These are phyloP conservation scores for Psidium friedrichsthalianum DNA, from an alignment of 345 rosid genomes.

Conservation along the genomic window DNA sequence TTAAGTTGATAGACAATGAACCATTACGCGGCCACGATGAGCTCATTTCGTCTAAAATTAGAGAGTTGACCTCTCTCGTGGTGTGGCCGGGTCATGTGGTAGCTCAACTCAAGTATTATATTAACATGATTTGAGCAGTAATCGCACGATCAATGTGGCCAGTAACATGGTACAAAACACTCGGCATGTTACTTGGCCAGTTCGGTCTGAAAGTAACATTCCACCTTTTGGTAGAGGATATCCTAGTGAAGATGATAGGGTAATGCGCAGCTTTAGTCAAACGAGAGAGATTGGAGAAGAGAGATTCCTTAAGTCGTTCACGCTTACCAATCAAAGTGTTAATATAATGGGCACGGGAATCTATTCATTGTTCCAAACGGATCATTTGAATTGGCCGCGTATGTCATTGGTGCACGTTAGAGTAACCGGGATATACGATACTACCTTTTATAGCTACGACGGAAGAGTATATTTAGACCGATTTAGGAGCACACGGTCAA, in stretches of 20 bases:
- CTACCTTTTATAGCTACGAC: background rate
- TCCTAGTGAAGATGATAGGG: background rate
- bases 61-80: background rate
- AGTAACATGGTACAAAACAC: background rate
- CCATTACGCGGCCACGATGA: background rate
- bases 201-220: background rate
- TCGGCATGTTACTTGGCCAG: background rate
- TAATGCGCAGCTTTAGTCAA: background rate
- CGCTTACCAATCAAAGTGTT: background rate
- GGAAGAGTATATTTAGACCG: background rate
- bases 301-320: background rate
- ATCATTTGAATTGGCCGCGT: background rate
- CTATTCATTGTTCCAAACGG: background rate
- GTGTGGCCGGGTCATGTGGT: background rate
- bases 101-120: background rate
- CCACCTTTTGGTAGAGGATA: background rate
- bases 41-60: background rate
- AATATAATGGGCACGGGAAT: background rate
- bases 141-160: background rate
- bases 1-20: background rate
- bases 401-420: background rate
- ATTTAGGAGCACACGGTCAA: background rate
- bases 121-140: background rate
- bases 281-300: background rate
- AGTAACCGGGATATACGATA: background rate